Evolutionary conservation across 1,284 basidiomycete genomes (phyloP).

Genomic region (Phellopilus nigrolimitatus): DNA sequence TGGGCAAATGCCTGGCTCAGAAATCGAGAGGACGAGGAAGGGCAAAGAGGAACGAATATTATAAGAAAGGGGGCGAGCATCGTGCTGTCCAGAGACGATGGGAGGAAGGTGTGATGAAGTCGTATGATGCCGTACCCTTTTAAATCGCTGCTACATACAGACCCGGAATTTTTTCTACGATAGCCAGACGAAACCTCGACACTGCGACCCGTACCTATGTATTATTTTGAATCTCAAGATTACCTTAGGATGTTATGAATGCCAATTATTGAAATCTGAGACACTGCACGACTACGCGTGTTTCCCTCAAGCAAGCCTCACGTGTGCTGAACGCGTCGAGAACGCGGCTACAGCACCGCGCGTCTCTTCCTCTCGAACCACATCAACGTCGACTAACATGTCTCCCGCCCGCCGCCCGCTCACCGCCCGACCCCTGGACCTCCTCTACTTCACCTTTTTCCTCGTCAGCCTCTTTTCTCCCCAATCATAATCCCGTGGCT

Average conservation of each 20-base stretch:
- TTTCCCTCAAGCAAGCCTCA: too few relatives aligned
- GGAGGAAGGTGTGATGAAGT: background rate
- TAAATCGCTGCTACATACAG: too few relatives aligned
- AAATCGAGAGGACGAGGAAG: constrained; percentile 3
- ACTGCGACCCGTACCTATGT: too few relatives aligned
- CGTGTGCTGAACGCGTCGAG: background rate
- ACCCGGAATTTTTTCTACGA: too few relatives aligned
- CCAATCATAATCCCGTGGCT: background rate
- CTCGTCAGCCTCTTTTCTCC: constrained; percentile 35
- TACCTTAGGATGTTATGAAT: too few relatives aligned
- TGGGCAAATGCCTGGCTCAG: constrained; percentile 13
- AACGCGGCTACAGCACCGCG: background rate
- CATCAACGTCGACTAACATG: background rate
- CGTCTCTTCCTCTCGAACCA: background rate
- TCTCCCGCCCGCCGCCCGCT: constrained; percentile 5
- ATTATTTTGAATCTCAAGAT: too few relatives aligned
- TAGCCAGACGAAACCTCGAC: too few relatives aligned
- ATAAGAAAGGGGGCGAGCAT: background rate
- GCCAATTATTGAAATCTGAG: too few relatives aligned
- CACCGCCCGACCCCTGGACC: constrained; percentile 49
- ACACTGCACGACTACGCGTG: too few relatives aligned
- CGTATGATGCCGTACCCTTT: too few relatives aligned
- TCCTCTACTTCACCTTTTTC: constrained; percentile 63
- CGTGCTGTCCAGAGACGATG: constrained; percentile 4
- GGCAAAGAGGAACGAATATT: constrained; percentile 6